Percentiles rank a stretch among this genome's conserved stretches.
phyloP scores from a whole-genome alignment of 164 flowering plant genomes.

The Warburgia ugandensis region DNA sequence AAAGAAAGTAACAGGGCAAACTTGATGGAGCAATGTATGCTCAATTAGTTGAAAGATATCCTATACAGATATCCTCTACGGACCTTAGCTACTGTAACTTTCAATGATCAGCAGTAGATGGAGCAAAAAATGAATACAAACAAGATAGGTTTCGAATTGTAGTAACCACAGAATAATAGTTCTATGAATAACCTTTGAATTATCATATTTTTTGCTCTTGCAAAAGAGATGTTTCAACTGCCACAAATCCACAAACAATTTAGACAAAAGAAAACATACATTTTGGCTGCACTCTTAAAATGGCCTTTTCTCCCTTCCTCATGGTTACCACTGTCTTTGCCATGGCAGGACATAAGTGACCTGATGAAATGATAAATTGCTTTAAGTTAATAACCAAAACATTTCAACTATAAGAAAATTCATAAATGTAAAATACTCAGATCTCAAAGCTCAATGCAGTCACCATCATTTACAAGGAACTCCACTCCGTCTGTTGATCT shows the following conservation, averaged over 20 bases:
- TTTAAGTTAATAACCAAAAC: not conserved
- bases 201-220: no score
- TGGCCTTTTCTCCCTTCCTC: conserved; percentile 31
- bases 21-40: no score
- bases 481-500: conserved; percentile 25
- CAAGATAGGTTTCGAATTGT: no score
- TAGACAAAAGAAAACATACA: conserved; percentile 13
- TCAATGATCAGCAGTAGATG: no score
- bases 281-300: conserved; percentile 22
- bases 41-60: no score
- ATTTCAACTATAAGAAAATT: not conserved
- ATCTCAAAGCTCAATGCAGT: not conserved
- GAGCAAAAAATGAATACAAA: no score
- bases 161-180: no score
- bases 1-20: no score
- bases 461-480: conserved; percentile 22
- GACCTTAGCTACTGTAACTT: no score
- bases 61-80: no score
- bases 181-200: no score
- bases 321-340: conserved; percentile 28
- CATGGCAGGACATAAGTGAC: conserved; percentile 31
- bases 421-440: not conserved
- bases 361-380: conserved; percentile 10
- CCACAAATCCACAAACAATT: not conserved
- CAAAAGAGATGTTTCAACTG: not conserved